Conservation (phyloP, 1,139 yeast species). For the Taiozyma sp. region DNA sequence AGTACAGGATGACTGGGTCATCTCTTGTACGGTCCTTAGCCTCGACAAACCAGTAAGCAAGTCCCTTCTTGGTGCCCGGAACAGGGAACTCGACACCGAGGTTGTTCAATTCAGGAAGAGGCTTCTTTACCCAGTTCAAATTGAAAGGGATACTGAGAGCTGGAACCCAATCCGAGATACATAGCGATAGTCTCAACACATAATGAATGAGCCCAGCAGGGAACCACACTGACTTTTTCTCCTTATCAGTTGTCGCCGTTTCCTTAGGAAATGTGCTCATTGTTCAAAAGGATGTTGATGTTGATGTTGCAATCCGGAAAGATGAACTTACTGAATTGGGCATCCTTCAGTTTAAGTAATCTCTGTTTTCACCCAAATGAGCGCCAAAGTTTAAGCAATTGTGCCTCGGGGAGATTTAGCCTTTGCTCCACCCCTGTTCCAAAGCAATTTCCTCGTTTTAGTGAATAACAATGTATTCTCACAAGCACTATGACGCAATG, state of each 20-base stretch:
- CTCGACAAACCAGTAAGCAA: constrained; percentile 24
- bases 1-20: constrained; percentile 27
- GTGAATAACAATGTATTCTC: no score
- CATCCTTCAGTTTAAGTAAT: background rate
- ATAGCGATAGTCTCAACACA: background rate
- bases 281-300: no score
- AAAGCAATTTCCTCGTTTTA: no score
- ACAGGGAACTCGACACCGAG: constrained; percentile 4
- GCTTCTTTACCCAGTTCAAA: background rate
- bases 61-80: constrained; percentile 3
- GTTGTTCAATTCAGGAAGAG: background rate
- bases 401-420: background rate
- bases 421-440: background rate
- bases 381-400: background rate
- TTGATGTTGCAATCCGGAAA: no score
- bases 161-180: background rate
- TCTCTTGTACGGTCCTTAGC: constrained; percentile 18
- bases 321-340: no score
- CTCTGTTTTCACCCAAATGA: background rate
- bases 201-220: background rate
- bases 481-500: no score
- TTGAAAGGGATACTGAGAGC: background rate
- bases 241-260: background rate
- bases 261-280: background rate
- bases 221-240: background rate